Conservation (phyloP, 1,284 basidiomycete species). For the Fomitiporia mediterranea region DNA sequence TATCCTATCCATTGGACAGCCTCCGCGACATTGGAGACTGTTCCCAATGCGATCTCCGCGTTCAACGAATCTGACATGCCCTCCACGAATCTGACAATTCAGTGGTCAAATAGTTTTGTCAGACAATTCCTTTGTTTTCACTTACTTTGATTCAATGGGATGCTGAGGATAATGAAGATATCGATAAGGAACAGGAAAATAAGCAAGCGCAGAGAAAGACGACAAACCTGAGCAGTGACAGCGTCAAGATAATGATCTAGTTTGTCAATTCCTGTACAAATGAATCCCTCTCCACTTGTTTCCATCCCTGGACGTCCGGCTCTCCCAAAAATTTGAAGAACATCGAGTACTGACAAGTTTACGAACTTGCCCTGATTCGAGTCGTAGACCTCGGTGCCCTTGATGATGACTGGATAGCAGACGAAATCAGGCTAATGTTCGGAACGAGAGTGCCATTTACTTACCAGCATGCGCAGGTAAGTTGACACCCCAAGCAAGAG, state of each 20-base stretch:
- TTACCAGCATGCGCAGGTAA: constrained; percentile 93
- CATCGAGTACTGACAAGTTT: constrained; percentile 93
- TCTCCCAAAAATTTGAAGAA: constrained; percentile 95
- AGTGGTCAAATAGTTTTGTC: not conserved
- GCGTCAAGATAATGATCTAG: constrained; percentile 89
- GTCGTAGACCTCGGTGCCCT: constrained; percentile 97
- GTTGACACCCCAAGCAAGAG: constrained; percentile 99
- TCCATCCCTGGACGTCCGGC: constrained; percentile 97
- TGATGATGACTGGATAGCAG: constrained; percentile 85
- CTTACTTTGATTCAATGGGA: constrained; percentile 92
- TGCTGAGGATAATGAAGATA: constrained; percentile 43
- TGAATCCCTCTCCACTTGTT: constrained; percentile 93
- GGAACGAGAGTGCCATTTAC: constrained; percentile 16
- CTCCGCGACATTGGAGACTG: constrained; percentile 84
- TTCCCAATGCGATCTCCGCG: constrained; percentile 93
- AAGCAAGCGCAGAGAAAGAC: not conserved
- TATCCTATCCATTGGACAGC: constrained; percentile 96
- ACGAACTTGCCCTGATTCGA: constrained; percentile 85
- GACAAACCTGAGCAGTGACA: constrained; percentile 76
- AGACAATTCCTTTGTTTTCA: not conserved
- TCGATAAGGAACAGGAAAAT: constrained; percentile 11
- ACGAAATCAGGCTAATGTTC: not conserved
- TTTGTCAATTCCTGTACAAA: constrained; percentile 93
- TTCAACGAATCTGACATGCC: constrained; percentile 93
- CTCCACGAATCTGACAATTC: constrained; percentile 62